Base-by-base conservation (phyloP, 768 basidiomycete genomes). In the Tubosaeta sp. region DNA sequence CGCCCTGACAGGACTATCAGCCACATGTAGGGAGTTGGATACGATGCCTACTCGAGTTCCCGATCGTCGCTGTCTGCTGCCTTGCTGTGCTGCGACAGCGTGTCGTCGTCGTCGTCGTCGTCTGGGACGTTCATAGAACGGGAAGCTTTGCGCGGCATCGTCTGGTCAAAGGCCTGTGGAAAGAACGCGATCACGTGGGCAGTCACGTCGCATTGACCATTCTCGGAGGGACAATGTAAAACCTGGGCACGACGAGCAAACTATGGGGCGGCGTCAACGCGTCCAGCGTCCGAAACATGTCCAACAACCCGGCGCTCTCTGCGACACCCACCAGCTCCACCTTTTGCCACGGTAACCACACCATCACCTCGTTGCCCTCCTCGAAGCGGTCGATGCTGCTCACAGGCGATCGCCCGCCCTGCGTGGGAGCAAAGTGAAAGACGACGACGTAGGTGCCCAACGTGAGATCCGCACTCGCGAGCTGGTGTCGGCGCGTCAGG, bases 291-390 rank as follows among this genome's bases (percentile, higher is more conserved):
- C 50, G 53, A 51, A 67, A 48, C 51, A 53, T 55, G 32, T 48
- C 55, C 55, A 57, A 56, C 5, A 65, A 46, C 13, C 45, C 51
- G 12, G 43, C 47, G 17, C 60, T 48, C 19, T 43, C 48, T 17
- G 59, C 43, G 5, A 59, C 55, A 6, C 59, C 52, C 1, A 54
- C 50, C 11, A 74, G 37, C 2, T 65, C 58, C 37, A 76, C 58
- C 44, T 73, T 73, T 4, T 76, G 71, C 79, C 79, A 83, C 5
- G 82, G 82, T 34, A 69, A 60, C 77, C 80, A 83, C 7, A 43
- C 48, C 48, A 70, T 66, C 12, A 81, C 64, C 2, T 75, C 74
- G 8, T 59, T 59, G 1, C 76, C 79, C 19, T 69, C 69, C 10
- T 63, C 55, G 26, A 83, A 74, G 6, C 65, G 64, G 34, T 73